These are phyloP conservation scores for Angomonas desouzai DNA, from an alignment of 208 protist species.

Conservation along the genomic window DNA sequence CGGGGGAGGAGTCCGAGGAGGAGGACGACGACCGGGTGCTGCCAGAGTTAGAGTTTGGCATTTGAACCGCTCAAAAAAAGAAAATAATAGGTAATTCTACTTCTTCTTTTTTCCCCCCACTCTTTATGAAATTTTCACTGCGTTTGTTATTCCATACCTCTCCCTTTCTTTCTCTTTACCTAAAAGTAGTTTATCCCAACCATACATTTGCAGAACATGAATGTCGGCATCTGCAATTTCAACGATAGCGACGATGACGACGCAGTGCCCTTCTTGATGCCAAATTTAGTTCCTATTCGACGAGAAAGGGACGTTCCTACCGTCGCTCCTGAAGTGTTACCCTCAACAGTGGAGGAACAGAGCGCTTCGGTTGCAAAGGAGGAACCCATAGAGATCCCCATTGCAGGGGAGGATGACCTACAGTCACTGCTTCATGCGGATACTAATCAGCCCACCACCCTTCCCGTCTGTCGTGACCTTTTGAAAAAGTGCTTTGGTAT, in stretches of 20 bases:
- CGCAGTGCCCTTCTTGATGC: too few relatives aligned
- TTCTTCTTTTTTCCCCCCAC: slow-evolving; percentile 1
- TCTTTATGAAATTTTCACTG: too few relatives aligned
- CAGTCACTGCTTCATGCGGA: neutral
- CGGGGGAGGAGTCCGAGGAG: slow-evolving; percentile 13
- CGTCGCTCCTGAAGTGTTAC: too few relatives aligned
- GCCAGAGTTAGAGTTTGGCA: slow-evolving; percentile 46
- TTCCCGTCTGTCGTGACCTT: slow-evolving; percentile 34
- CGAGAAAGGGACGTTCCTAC: too few relatives aligned
- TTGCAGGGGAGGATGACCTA: neutral
- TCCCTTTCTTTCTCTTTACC: too few relatives aligned
- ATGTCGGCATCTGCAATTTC: too few relatives aligned
- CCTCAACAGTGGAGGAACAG: neutral
- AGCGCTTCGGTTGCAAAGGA: neutral
- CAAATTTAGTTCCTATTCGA: too few relatives aligned
- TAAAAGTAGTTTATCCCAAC: too few relatives aligned
- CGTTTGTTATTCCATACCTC: too few relatives aligned
- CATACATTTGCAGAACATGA: neutral
- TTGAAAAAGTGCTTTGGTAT: slow-evolving; percentile 48
- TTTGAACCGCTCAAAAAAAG: slow-evolving; percentile 23
- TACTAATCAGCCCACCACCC: neutral
- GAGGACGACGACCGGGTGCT: slow-evolving; percentile 27
- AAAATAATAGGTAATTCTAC: too few relatives aligned
- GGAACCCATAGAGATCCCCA: neutral
- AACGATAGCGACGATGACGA: too few relatives aligned